Evolutionary conservation across 2,329 filamentous ascomycete species (phyloP), one percentile per base, ranked within the genome.

Genomic region (Volutella citrinella): DNA sequence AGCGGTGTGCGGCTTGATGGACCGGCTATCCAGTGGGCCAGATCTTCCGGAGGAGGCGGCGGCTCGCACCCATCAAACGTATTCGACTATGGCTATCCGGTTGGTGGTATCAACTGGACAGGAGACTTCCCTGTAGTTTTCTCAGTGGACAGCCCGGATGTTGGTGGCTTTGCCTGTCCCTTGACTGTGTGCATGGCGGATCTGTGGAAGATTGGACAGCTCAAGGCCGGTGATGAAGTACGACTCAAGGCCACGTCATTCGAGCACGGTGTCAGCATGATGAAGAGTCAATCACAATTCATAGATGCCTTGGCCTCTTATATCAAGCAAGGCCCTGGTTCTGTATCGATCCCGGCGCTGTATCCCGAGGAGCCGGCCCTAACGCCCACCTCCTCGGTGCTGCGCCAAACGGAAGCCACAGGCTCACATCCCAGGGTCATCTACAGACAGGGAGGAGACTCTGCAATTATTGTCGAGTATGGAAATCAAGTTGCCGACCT

Each of bases 81-180:
- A 9, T 38, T 43, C 21, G 40, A 43, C 20, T 43, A 15, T 15
- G 38, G 38, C 3, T 43, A 43, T 27, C 11, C 40, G 3, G 24
- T 30, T 2, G 76, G 76, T 1, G 69, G 69, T 0, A 47, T 81
- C 17, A 80, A 80, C 43, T 82, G 72, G 69, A 79, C 75, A 1
- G 77, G 77, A 5, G 76, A 81, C 37, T 73, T 76, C 21, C 69
- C 74, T 3, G 74, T 73, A n/a, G 70, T 82, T 13, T 78, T 82
- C 30, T 68, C 75, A 0, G 63, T 73, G 6, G 78, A 82, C 48
- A 69, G 68, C 31, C 78, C 78, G 0, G 76, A 80, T 43, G 70
- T 81, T 38, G 78, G 78, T 7, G 78, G 78, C 0, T 80, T 82
- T 38, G 64, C 78, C 1, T 75, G 68, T 19, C 70, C 65, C 10